phyloP scores from a whole-genome alignment of 176 grass and related monocot species.

The Zea luxurians region DNA sequence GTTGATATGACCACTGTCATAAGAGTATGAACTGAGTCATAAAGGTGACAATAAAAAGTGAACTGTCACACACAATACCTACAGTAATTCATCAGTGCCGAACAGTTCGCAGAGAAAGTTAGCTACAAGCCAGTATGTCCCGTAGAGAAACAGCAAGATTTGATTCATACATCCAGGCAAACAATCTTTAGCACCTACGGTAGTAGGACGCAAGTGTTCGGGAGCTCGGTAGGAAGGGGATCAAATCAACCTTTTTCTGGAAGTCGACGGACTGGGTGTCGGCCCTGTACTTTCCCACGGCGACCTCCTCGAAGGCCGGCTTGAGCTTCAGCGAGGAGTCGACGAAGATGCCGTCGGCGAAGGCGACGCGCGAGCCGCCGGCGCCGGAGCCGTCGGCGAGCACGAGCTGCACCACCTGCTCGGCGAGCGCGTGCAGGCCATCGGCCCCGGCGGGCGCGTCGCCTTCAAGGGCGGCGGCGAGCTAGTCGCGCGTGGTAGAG shows the following conservation, averaged over 20 bases:
- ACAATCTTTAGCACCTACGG: no score
- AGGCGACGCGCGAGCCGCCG: slow-evolving; percentile 63
- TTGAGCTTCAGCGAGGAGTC: no score
- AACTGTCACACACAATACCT: no score
- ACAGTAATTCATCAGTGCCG: no score
- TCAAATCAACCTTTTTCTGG: slow-evolving; percentile 53
- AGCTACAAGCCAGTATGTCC: background rate
- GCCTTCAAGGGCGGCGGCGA: slow-evolving; percentile 44
- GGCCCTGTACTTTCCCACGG: slow-evolving; percentile 47
- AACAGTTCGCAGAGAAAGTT: no score
- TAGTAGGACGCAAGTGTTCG: background rate
- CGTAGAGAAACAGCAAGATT: background rate
- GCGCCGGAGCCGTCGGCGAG: slow-evolving; percentile 63
- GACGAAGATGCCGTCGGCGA: slow-evolving; percentile 61
- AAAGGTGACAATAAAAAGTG: no score
- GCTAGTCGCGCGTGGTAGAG: slow-evolving; percentile 38
- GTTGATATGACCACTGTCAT: no score
- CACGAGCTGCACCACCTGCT: slow-evolving; percentile 70
- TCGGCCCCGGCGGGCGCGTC: background rate
- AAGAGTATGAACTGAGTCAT: no score
- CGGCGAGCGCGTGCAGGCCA: slow-evolving; percentile 52
- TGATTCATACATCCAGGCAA: background rate
- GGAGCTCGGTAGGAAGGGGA: background rate
- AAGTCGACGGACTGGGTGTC: slow-evolving; percentile 56
- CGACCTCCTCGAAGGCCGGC: slow-evolving; percentile 44